These are phyloP conservation scores for Boletus sensibilis DNA, from an alignment of 768 basidiomycete species.

Conservation along the genomic window DNA sequence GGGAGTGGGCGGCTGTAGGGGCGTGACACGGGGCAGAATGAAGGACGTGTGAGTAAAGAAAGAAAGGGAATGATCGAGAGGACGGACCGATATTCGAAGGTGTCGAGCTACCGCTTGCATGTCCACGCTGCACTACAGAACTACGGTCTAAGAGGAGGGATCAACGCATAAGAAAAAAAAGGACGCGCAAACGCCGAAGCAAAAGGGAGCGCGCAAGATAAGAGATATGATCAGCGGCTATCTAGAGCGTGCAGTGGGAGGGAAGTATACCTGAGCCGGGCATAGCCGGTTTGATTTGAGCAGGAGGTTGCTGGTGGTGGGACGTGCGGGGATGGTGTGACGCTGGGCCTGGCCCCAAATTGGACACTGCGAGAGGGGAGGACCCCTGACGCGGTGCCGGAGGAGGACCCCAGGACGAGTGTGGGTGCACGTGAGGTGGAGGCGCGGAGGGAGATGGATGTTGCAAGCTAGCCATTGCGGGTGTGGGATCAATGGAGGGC, in stretches of 20 bases:
- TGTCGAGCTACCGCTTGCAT: constrained; percentile 24
- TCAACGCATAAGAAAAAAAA: constrained; percentile 11
- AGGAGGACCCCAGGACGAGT: constrained; percentile 36
- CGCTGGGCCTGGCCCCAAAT: constrained; percentile 20
- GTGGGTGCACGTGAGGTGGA: constrained; percentile 32
- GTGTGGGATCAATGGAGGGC: constrained; percentile 27
- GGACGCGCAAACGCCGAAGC: background rate
- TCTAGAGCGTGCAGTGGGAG: background rate
- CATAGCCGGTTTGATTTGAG: constrained; percentile 34
- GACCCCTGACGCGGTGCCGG: constrained; percentile 31
- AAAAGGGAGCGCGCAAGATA: background rate
- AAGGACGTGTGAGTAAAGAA: constrained; percentile 5
- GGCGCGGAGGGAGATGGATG: constrained; percentile 32
- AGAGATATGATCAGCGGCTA: constrained; percentile 4
- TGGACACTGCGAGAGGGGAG: constrained; percentile 28
- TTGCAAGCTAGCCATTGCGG: constrained; percentile 35
- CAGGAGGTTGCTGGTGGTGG: constrained; percentile 28
- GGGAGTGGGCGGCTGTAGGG: constrained; percentile 28
- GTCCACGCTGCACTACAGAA: constrained; percentile 28
- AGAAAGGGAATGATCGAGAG: background rate
- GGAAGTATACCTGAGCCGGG: constrained; percentile 28
- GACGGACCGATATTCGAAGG: constrained; percentile 28
- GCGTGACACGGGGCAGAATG: background rate
- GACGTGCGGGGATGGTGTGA: constrained; percentile 29
- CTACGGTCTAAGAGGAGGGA: constrained; percentile 25